These are phyloP conservation scores for Pyracantha coccinea DNA, from an alignment of 331 rosid species.

Conservation along the genomic window DNA sequence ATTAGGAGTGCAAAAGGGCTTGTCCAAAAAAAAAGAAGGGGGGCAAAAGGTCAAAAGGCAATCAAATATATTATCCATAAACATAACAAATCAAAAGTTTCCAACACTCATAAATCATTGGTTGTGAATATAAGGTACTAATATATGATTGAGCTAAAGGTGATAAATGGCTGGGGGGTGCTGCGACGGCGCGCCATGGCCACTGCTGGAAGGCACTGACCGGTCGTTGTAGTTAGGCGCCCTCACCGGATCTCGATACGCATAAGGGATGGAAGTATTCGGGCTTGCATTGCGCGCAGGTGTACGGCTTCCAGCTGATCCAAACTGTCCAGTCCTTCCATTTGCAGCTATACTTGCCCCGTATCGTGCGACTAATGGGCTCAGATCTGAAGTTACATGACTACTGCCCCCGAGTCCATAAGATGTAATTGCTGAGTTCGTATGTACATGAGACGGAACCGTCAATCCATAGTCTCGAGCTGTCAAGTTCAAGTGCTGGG, in stretches of 20 bases:
- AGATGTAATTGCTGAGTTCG: background rate
- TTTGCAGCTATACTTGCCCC: constrained; percentile 1
- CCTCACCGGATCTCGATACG: background rate
- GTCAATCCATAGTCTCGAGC: constrained; percentile 1
- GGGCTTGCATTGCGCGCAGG: background rate
- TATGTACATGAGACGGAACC: background rate
- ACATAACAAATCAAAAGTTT: too few relatives aligned
- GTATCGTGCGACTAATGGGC: constrained; percentile 3
- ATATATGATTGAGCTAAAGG: constrained; percentile 1
- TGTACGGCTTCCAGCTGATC: constrained; percentile 3
- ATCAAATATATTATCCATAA: too few relatives aligned
- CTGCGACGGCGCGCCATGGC: constrained; percentile 6
- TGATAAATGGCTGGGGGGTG: constrained; percentile 6
- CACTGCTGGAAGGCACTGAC: constrained; percentile 7
- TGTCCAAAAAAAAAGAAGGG: too few relatives aligned
- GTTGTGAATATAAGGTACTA: background rate
- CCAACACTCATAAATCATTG: too few relatives aligned
- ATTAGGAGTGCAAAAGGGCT: too few relatives aligned
- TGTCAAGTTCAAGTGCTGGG: constrained; percentile 1
- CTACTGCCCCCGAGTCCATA: background rate
- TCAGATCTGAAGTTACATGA: background rate
- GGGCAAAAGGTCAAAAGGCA: too few relatives aligned
- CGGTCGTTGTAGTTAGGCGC: constrained; percentile 2
- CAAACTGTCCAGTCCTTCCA: constrained; percentile 17
- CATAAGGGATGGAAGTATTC: background rate